Evolutionary conservation across 169 alveolate genomes (phyloP).

Genomic region (Besnoitia besnoiti): DNA sequence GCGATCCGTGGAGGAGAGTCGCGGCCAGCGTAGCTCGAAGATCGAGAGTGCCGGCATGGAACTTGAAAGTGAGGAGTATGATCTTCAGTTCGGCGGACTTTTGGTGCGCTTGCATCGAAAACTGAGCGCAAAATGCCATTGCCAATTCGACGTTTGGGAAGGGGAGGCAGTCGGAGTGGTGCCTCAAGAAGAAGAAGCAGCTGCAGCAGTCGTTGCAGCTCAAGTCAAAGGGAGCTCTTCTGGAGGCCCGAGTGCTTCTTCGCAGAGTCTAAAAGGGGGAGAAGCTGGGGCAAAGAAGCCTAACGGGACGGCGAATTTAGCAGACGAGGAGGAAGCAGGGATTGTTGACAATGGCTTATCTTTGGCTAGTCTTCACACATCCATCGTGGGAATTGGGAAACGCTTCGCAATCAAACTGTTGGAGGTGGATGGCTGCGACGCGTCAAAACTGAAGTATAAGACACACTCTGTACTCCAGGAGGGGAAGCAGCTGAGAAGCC

Average conservation of each 20-base stretch:
- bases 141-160: constrained; percentile 73
- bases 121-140: constrained; percentile 66
- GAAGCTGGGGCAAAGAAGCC: not conserved
- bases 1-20: not conserved
- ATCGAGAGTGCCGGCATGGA: not conserved
- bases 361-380: constrained; percentile 39
- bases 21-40: not conserved
- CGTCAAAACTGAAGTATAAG: constrained; percentile 70
- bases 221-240: not conserved
- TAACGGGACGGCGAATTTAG: not conserved
- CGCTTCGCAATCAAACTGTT: constrained; percentile 75
- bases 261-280: not conserved
- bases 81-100: constrained; percentile 57
- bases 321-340: constrained; percentile 33
- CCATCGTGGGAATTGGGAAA: constrained; percentile 8
- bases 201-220: constrained; percentile 52
- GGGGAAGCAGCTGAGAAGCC: constrained; percentile 72
- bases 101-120: constrained; percentile 52
- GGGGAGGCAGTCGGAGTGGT: constrained; percentile 67
- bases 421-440: constrained; percentile 69
- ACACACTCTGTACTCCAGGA: constrained; percentile 74
- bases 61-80: constrained; percentile 2
- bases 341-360: not conserved
- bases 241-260: not conserved
- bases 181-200: not conserved